phyloP scores from a whole-genome alignment of 2,329 filamentous ascomycete genomes.

The Nemania serpens region DNA sequence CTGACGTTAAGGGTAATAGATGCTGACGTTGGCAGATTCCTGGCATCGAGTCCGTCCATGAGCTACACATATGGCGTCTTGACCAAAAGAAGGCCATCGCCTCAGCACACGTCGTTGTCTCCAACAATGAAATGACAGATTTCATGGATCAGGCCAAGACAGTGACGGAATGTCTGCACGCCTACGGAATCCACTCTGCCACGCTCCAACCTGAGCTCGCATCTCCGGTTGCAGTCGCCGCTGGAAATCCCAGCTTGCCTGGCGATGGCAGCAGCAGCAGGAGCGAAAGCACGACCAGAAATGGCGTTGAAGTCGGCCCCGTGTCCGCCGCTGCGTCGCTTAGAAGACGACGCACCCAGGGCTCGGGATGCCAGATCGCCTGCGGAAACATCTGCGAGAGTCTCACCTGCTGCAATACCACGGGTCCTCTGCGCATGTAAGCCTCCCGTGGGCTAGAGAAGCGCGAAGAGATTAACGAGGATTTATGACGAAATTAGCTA shows the following conservation, averaged over 20 bases:
- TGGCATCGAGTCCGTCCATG: constrained; percentile 69
- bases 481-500: neutral
- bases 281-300: constrained; percentile 7
- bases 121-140: constrained; percentile 56
- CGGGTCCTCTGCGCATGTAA: constrained; percentile 31
- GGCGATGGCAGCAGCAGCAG: constrained; percentile 1
- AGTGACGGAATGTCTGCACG: constrained; percentile 71
- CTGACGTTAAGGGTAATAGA: neutral
- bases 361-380: constrained; percentile 37
- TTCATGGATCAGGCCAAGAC: constrained; percentile 66
- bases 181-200: constrained; percentile 72
- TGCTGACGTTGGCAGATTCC: constrained; percentile 56
- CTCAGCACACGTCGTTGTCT: constrained; percentile 69
- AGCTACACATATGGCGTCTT: constrained; percentile 75
- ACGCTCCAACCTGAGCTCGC: constrained; percentile 70
- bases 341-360: constrained; percentile 38
- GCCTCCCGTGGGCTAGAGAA: neutral
- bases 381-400: constrained; percentile 40
- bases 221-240: constrained; percentile 6
- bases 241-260: neutral
- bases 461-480: neutral
- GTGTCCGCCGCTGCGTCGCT: constrained; percentile 33
- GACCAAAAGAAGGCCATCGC: constrained; percentile 73
- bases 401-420: constrained; percentile 38
- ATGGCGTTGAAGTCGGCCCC: neutral